phyloP scores from a whole-genome alignment of 1,139 yeast species.

The Geotrichum restrictum region DNA sequence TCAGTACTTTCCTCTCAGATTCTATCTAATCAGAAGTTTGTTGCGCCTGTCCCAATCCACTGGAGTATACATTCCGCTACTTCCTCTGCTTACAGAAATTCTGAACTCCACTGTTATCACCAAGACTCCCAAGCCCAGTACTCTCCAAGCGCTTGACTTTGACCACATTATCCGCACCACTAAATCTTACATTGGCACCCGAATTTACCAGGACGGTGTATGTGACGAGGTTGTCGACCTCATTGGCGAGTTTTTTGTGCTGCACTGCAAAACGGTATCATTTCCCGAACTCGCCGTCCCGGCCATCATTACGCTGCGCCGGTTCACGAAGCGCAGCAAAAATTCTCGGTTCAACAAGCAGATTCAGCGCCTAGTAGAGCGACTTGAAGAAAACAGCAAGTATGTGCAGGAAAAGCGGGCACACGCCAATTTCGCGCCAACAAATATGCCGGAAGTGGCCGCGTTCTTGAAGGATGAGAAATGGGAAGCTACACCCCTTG shows the following conservation, averaged over 20 bases:
- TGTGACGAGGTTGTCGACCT: conserved; percentile 82
- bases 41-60: conserved; percentile 79
- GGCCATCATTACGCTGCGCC: conserved; percentile 71
- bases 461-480: conserved; percentile 62
- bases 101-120: conserved; percentile 78
- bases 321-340: conserved; percentile 69
- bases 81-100: conserved; percentile 79
- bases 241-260: conserved; percentile 73
- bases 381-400: conserved; percentile 69
- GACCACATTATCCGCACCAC: conserved; percentile 80
- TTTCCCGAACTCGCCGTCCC: conserved; percentile 95
- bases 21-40: conserved; percentile 78
- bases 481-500: conserved; percentile 89
- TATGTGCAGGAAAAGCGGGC: conserved; percentile 66
- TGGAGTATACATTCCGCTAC: conserved; percentile 86
- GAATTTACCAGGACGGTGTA: conserved; percentile 84
- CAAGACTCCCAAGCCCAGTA: conserved; percentile 51
- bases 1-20: conserved; percentile 89
- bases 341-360: conserved; percentile 70
- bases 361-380: conserved; percentile 70
- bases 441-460: conserved; percentile 69
- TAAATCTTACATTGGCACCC: conserved; percentile 77
- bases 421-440: conserved; percentile 71
- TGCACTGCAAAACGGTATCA: conserved; percentile 79
- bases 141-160: conserved; percentile 76